A percentile compares a stretch with the other conserved stretches of the same genome.
Conservation (phyloP, 192 early-diverging fungal species). For the Kappamyces sp. region DNA sequence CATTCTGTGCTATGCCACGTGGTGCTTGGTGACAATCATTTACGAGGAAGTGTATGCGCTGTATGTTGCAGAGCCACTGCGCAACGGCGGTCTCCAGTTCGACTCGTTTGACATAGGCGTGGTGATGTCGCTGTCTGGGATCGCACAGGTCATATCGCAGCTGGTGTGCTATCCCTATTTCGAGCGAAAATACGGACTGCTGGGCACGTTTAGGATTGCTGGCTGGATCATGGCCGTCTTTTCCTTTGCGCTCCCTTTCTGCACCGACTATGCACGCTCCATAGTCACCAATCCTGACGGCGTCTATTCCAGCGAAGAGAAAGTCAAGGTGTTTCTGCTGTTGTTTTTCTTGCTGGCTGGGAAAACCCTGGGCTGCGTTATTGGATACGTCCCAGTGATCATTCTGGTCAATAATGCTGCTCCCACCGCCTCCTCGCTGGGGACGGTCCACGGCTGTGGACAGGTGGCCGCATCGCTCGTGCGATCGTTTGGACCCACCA, state of each 20-base stretch:
- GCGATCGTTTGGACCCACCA: constrained; percentile 24
- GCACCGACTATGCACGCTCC: constrained; percentile 14
- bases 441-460: constrained; percentile 29
- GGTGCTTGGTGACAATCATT: constrained; percentile 13
- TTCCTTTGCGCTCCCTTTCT: constrained; percentile 17
- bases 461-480: constrained; percentile 22
- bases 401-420: constrained; percentile 31
- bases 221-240: constrained; percentile 21
- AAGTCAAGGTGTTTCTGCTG: constrained; percentile 6
- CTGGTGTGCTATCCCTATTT: constrained; percentile 20
- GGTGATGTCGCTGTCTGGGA: constrained; percentile 18
- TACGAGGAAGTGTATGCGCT: constrained; percentile 23
- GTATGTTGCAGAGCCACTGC: constrained; percentile 15
- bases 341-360: constrained; percentile 14
- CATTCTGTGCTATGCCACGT: constrained; percentile 14
- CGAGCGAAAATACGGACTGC: constrained; percentile 11
- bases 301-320: constrained; percentile 3
- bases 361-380: constrained; percentile 16
- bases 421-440: constrained; percentile 16
- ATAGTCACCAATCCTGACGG: neutral
- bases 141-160: constrained; percentile 21
- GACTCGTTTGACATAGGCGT: constrained; percentile 20
- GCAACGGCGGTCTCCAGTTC: constrained; percentile 27
- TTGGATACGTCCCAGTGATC: constrained; percentile 29
- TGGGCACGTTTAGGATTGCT: constrained; percentile 16